Evolutionary conservation across 2,329 filamentous ascomycete species (phyloP).

Genomic region (Phyllosticta capitalensis): DNA sequence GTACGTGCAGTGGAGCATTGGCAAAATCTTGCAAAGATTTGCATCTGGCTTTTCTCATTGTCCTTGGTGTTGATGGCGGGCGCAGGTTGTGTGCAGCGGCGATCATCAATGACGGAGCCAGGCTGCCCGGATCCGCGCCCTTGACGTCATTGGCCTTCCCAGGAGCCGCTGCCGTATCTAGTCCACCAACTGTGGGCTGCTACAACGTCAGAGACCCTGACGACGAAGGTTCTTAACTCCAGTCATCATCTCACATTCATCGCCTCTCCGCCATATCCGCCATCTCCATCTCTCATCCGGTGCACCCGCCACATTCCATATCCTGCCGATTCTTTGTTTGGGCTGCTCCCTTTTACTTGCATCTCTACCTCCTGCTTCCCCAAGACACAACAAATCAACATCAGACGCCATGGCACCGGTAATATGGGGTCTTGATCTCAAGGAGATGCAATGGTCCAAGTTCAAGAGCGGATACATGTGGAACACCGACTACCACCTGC

Average conservation of each 20-base stretch:
- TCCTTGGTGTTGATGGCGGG: background rate
- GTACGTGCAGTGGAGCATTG: too few species aligned
- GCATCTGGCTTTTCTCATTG: too few species aligned
- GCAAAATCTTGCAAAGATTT: too few species aligned
- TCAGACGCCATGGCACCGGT: slow-evolving; percentile 29
- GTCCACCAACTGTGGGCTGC: background rate
- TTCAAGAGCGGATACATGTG: slow-evolving; percentile 52
- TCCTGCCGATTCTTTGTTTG: background rate
- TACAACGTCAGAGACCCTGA: background rate
- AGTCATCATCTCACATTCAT: background rate
- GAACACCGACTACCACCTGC: slow-evolving; percentile 44
- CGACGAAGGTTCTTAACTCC: background rate
- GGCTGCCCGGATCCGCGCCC: background rate
- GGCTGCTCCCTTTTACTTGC: background rate
- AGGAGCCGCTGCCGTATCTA: background rate
- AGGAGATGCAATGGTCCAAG: slow-evolving; percentile 49
- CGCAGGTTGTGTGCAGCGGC: background rate
- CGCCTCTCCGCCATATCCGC: background rate
- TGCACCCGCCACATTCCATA: background rate
- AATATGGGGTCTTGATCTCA: slow-evolving; percentile 49
- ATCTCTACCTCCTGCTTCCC: background rate
- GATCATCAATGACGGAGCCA: background rate
- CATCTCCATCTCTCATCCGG: background rate
- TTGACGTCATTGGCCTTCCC: background rate
- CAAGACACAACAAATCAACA: background rate